Percentiles rank a stretch among this genome's conserved stretches.
Conservation (phyloP, 1,139 yeast species). For the Kodamaea sp. region DNA sequence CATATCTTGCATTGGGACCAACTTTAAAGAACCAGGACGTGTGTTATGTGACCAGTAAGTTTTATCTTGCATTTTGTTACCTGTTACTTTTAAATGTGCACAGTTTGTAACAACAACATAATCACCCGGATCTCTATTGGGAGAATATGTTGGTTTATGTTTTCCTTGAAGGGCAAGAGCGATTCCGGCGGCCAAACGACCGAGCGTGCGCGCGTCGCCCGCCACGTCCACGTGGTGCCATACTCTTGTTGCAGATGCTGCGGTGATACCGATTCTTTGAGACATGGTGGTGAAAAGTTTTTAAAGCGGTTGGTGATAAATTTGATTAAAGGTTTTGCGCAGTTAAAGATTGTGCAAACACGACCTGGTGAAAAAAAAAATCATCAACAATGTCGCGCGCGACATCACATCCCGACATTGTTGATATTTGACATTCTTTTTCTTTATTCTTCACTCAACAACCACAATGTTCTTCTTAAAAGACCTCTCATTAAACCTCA, state of each 20-base stretch:
- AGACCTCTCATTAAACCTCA: conserved; percentile 85
- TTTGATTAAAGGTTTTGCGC: not conserved
- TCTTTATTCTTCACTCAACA: not conserved
- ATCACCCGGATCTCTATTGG: conserved; percentile 84
- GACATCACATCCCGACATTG: too few species aligned
- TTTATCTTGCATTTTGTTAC: conserved; percentile 77
- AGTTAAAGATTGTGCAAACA: not conserved
- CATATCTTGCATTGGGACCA: conserved; percentile 77
- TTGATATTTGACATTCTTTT: too few species aligned
- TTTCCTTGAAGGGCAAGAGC: conserved; percentile 91
- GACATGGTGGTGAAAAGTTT: conserved; percentile 35
- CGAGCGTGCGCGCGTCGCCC: conserved; percentile 77
- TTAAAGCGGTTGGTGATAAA: not conserved
- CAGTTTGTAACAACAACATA: conserved; percentile 96
- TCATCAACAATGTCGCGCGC: too few species aligned
- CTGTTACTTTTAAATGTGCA: conserved; percentile 72
- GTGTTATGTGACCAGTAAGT: conserved; percentile 89
- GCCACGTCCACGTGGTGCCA: conserved; percentile 98
- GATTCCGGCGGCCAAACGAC: conserved; percentile 86
- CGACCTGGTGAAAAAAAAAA: not conserved
- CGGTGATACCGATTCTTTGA: conserved; percentile 58
- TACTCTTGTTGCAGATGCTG: conserved; percentile 73
- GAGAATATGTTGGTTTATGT: conserved; percentile 85
- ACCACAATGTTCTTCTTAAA: conserved; percentile 51
- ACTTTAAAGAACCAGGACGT: conserved; percentile 85